Evolutionary conservation across 352 stramenopile species (phyloP).

Genomic region (Globisporangium lucens): DNA sequence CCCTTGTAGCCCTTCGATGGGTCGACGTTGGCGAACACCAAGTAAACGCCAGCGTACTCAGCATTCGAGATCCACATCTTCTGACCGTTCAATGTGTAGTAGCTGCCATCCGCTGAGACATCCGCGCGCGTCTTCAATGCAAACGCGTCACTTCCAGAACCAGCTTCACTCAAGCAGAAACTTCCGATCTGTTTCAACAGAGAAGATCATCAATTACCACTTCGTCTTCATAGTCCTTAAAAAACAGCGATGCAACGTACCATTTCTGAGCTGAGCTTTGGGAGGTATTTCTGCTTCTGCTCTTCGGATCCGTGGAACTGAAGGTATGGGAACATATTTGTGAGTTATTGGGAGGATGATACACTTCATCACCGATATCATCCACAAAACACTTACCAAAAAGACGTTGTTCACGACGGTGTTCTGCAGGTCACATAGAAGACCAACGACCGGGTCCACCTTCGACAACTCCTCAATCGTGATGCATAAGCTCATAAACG

Average conservation of each 20-base stretch:
- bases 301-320: conserved; percentile 67
- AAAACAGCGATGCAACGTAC: conserved; percentile 21
- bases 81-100: conserved; percentile 94
- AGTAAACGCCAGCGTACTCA: conserved; percentile 93
- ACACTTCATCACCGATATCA: not conserved
- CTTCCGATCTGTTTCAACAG: conserved; percentile 80
- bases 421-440: conserved; percentile 96
- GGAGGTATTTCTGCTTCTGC: conserved; percentile 88
- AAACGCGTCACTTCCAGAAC: conserved; percentile 95
- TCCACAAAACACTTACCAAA: conserved; percentile 31
- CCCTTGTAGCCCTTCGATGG: conserved; percentile 93
- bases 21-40: conserved; percentile 96
- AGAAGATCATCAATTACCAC: not conserved
- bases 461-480: conserved; percentile 96
- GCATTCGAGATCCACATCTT: conserved; percentile 99
- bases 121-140: conserved; percentile 92
- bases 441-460: conserved; percentile 92
- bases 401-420: conserved; percentile 96
- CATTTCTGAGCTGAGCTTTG: conserved; percentile 76
- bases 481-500: conserved; percentile 94
- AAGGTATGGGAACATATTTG: not conserved
- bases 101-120: conserved; percentile 84
- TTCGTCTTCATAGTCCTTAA: not conserved
- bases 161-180: conserved; percentile 95
- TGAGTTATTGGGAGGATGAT: not conserved